phyloP scores from a whole-genome alignment of 2,329 filamentous ascomycete species.

The Fonsecaea monophora region DNA sequence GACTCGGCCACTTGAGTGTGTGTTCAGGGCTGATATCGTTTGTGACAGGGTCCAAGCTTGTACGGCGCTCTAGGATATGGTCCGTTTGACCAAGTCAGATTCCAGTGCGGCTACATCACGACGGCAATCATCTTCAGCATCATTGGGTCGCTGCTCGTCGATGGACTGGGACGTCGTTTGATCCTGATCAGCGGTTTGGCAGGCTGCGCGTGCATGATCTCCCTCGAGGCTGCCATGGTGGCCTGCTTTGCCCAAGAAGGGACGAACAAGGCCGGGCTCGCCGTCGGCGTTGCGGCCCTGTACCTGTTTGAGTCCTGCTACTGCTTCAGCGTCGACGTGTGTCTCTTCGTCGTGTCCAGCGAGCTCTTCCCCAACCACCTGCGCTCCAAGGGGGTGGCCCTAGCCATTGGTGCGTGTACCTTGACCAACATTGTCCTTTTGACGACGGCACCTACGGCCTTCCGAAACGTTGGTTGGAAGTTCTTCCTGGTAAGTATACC shows the following conservation, averaged over 20 bases:
- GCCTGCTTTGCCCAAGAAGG: neutral
- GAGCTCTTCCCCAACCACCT: slow-evolving; percentile 4
- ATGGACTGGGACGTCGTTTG: neutral
- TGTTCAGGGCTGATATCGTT: neutral
- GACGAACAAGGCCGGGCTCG: neutral
- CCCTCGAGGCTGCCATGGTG: neutral
- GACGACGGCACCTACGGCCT: neutral
- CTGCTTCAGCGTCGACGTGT: neutral
- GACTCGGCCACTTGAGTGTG: neutral
- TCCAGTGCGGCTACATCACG: neutral
- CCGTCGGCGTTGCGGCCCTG: neutral
- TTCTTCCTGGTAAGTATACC: neutral
- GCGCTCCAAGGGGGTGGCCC: neutral
- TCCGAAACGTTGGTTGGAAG: neutral
- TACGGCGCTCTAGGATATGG: slow-evolving; percentile 1
- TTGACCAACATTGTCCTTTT: neutral
- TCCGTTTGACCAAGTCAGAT: neutral
- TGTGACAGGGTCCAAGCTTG: neutral
- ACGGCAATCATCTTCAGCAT: neutral
- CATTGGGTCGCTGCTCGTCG: neutral
- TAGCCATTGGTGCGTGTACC: neutral
- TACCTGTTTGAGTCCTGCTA: slow-evolving; percentile 1
- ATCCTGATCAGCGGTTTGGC: neutral
- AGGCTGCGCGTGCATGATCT: neutral
- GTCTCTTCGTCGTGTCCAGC: slow-evolving; percentile 1